Conservation (phyloP, 2,329 filamentous ascomycete genomes). For the Apiospora aurea region DNA sequence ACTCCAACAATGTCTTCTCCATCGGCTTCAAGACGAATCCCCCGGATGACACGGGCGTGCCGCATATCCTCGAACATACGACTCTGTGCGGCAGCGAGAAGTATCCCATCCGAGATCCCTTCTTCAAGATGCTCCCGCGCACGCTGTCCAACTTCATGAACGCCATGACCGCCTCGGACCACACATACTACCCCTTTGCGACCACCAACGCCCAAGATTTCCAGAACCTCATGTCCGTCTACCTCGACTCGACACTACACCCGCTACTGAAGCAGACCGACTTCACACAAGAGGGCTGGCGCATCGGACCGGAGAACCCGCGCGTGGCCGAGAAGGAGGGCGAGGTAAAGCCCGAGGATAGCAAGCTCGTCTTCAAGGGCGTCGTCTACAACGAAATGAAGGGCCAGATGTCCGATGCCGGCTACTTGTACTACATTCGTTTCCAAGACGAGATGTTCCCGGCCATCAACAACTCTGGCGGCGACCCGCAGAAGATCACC, state of each 20-base stretch:
- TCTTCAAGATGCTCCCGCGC: constrained; percentile 99
- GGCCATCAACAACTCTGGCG: constrained; percentile 93
- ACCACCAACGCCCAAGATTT: constrained; percentile 97
- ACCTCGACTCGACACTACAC: constrained; percentile 91
- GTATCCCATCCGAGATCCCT: constrained; percentile 97
- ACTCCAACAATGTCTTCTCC: constrained; percentile 99
- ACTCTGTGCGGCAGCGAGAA: constrained; percentile 95
- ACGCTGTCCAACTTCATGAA: constrained; percentile 99
- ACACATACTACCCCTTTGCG: constrained; percentile 97
- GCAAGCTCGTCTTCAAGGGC: constrained; percentile 89
- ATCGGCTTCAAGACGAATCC: constrained; percentile 99
- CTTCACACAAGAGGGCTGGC: constrained; percentile 96
- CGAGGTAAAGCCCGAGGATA: constrained; percentile 60
- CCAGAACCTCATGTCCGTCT: constrained; percentile 94
- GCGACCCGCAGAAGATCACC: constrained; percentile 95
- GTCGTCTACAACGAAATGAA: constrained; percentile 99
- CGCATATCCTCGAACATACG: constrained; percentile 97
- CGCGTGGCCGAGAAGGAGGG: constrained; percentile 56
- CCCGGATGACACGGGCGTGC: constrained; percentile 92
- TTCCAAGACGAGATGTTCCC: constrained; percentile 97
- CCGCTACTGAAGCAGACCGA: constrained; percentile 89
- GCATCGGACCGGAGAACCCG: constrained; percentile 91
- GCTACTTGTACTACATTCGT: constrained; percentile 93
- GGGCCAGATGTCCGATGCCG: constrained; percentile 96
- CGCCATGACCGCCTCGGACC: constrained; percentile 93